These are phyloP conservation scores for Phytophthora multivora DNA, from an alignment of 352 stramenopile species.

Conservation along the genomic window DNA sequence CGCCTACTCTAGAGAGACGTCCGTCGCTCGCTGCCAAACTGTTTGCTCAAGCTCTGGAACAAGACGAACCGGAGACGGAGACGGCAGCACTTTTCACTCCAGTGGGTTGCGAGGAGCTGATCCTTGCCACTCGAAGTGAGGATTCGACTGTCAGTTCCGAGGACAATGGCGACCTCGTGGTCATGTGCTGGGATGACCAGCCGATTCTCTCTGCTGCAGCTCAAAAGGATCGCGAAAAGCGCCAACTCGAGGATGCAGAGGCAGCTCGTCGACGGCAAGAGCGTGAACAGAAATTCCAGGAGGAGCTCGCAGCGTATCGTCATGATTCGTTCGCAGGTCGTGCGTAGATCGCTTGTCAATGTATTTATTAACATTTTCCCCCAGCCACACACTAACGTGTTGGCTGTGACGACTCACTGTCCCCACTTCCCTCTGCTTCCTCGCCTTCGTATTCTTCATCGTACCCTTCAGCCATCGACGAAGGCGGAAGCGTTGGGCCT, in stretches of 20 bases:
- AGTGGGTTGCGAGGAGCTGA: background rate
- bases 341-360: constrained; percentile 18
- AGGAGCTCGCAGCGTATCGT: constrained; percentile 58
- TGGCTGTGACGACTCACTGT: constrained; percentile 24
- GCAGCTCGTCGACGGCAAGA: constrained; percentile 38
- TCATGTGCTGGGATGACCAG: constrained; percentile 49
- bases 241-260: constrained; percentile 34
- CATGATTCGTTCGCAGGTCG: constrained; percentile 26
- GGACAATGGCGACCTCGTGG: constrained; percentile 5
- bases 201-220: constrained; percentile 57
- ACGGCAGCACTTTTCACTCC: background rate
- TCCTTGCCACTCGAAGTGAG: background rate
- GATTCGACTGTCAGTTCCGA: constrained; percentile 1
- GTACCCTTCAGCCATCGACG: constrained; percentile 26
- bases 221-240: constrained; percentile 30
- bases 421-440: constrained; percentile 13
- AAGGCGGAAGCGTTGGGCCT: constrained; percentile 30
- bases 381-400: constrained; percentile 12
- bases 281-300: constrained; percentile 56
- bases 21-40: constrained; percentile 20
- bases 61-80: constrained; percentile 18
- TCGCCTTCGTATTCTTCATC: constrained; percentile 30
- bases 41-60: constrained; percentile 3
- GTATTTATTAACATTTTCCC: constrained; percentile 23
- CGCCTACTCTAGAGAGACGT: constrained; percentile 4